Base-by-base conservation (phyloP, 768 basidiomycete species). In the Tephrocybe sp. region DNA sequence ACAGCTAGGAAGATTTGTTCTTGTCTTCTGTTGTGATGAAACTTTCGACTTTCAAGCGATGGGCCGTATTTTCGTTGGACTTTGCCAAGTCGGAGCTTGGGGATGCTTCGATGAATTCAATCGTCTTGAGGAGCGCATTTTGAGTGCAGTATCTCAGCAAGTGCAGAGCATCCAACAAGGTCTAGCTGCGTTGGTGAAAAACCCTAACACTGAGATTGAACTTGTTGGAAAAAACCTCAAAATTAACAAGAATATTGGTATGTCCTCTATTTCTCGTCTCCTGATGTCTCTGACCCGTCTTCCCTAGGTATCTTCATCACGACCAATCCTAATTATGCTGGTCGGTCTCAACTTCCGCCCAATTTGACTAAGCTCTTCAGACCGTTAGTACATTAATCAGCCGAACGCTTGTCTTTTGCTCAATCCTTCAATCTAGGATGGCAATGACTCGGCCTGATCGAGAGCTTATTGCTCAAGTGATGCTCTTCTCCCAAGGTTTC, bases 1-100 rank as follows among this genome's bases (percentile, higher is more conserved):
- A 2, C 95, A 97, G 61, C 83, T 99, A 5, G 97, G 97, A 35
- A 86, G 97, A 33, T 99, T 99, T 62, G 97, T 99, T n/a, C 78
- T 99, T 42, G 97, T 99, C n/a, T 99, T 99, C 74, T 98, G 97
- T 66, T 99, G 97, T 63, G 97, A 99, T 68, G 97, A 99, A 68
- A 97, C 92, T 0, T 98, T 99, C 69, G 97, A 99, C 69, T 98
- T 98, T 77, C 95, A 98, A 66, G 97, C 97, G 1, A 98, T 99
- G 97, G 97, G 97, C 56, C 90, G 97, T 56, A 98, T 99, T 60
- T 99, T 99, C 65, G 86, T 98, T 60, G 97, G 97, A 45, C 81
- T 99, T 12, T 99, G 97, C 71, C 95, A 97, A 76, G 97, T 98
- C 32, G 97, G 97, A 30, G 97, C 97, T 0, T 99, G 97, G 97